Evolutionary conservation across 257 asterid genomes (phyloP).

Genomic region (Fraxinus anomala): DNA sequence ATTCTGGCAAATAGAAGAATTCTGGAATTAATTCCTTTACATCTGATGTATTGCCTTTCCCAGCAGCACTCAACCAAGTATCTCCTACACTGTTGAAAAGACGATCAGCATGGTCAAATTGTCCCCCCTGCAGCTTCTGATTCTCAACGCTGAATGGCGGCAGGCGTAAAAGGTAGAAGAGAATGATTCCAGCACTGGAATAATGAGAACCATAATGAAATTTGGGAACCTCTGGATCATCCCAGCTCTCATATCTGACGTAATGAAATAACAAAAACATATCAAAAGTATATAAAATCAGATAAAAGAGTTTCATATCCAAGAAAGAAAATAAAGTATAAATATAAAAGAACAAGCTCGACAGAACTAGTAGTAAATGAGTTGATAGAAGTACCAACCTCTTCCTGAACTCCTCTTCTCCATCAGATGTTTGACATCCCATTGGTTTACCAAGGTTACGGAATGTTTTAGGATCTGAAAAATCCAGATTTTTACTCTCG

Average conservation of each 20-base stretch:
- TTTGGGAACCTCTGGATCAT: constrained; percentile 99
- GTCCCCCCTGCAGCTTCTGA: constrained; percentile 97
- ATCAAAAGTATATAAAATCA: constrained; percentile 6
- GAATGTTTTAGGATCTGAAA: constrained; percentile 83
- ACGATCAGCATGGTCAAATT: constrained; percentile 99
- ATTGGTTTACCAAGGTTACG: constrained; percentile 91
- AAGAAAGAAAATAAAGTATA: background rate
- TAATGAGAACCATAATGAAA: constrained; percentile 99
- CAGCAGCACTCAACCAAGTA: constrained; percentile 98
- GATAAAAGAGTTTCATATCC: constrained; percentile 2
- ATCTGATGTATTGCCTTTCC: constrained; percentile 96
- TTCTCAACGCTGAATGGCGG: constrained; percentile 92
- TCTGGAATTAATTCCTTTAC: constrained; percentile 98
- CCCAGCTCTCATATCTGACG: constrained; percentile 95
- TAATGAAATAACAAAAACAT: constrained; percentile 24
- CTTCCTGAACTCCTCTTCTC: constrained; percentile 94
- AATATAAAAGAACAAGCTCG: constrained; percentile 2
- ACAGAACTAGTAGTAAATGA: background rate
- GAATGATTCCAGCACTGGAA: constrained; percentile 98
- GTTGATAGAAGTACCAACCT: constrained; percentile 50
- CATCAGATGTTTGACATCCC: constrained; percentile 96
- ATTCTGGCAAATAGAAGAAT: constrained; percentile 94
- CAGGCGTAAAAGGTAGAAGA: constrained; percentile 90
- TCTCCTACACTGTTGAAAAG: constrained; percentile 89
- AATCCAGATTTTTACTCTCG: constrained; percentile 80